phyloP scores from a whole-genome alignment of 352 stramenopile genomes.

The Phytopythium mirpurense region DNA sequence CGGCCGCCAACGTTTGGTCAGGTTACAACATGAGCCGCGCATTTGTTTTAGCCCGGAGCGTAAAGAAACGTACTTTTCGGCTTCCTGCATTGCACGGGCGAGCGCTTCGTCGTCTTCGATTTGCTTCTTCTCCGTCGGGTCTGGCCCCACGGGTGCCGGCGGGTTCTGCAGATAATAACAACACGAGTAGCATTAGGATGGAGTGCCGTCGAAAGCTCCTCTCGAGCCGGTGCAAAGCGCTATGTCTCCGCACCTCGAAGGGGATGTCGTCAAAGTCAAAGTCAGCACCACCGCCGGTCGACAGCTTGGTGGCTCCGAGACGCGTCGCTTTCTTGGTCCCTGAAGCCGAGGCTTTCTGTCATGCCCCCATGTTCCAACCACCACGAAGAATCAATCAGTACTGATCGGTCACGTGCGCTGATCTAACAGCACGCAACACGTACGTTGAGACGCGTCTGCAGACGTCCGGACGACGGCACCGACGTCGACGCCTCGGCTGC shows the following conservation, averaged over 20 bases:
- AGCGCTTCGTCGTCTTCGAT: slow-evolving; percentile 85
- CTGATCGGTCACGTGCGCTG: too few species aligned
- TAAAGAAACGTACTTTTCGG: slow-evolving; percentile 52
- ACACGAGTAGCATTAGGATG: too few species aligned
- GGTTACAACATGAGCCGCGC: too few species aligned
- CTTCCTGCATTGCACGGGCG: slow-evolving; percentile 71
- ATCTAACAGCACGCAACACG: too few species aligned
- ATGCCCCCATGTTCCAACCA: not conserved
- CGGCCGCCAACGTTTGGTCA: too few species aligned
- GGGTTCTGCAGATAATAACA: slow-evolving; percentile 66
- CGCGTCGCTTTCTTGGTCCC: slow-evolving; percentile 50
- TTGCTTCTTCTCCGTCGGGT: slow-evolving; percentile 56
- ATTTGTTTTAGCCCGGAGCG: too few species aligned
- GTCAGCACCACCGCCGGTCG: slow-evolving; percentile 37
- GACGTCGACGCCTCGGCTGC: slow-evolving; percentile 35
- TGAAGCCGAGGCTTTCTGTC: slow-evolving; percentile 29
- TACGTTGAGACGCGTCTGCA: slow-evolving; percentile 66
- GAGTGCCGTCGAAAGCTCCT: too few species aligned
- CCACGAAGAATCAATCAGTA: too few species aligned
- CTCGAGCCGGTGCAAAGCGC: too few species aligned
- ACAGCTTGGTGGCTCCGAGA: slow-evolving; percentile 75
- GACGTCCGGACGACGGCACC: slow-evolving; percentile 24
- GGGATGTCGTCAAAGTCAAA: slow-evolving; percentile 90
- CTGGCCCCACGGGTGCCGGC: slow-evolving; percentile 26
- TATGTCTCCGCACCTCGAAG: slow-evolving; percentile 56